A percentile compares a stretch with the other conserved stretches of the same genome.
Conservation (phyloP, 148 eudicot species). For the Chenopodium berlandieri region DNA sequence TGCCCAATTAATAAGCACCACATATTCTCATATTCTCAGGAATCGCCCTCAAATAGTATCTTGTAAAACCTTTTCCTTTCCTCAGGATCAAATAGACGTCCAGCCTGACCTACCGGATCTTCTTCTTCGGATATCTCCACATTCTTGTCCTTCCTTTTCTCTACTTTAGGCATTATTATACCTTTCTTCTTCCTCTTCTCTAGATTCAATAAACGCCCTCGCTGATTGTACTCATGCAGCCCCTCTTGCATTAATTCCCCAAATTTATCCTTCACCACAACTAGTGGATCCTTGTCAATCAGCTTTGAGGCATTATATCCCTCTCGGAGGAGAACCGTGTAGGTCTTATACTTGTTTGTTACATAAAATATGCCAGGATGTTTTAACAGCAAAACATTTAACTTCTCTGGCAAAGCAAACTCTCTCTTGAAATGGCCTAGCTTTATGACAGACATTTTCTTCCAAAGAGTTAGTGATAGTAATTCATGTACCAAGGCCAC, state of each 20-base stretch:
- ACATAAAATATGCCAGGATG: constrained; percentile 94
- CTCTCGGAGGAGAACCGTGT: constrained; percentile 82
- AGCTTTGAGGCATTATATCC: constrained; percentile 72
- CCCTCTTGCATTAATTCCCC: constrained; percentile 96
- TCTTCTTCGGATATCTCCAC: constrained; percentile 47
- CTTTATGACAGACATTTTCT: constrained; percentile 72
- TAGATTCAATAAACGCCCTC: constrained; percentile 53
- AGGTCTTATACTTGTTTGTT: constrained; percentile 71
- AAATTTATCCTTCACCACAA: constrained; percentile 79
- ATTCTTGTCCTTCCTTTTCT: constrained; percentile 27
- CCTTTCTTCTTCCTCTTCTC: constrained; percentile 67
- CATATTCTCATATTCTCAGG: constrained; percentile 17
- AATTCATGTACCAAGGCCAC: constrained; percentile 77
- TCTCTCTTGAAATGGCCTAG: constrained; percentile 73
- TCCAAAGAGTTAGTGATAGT: constrained; percentile 82
- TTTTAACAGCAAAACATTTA: constrained; percentile 68
- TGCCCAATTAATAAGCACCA: neutral
- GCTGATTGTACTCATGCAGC: constrained; percentile 71
- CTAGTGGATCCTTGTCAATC: constrained; percentile 76
- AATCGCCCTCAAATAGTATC: constrained; percentile 62
- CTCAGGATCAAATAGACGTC: constrained; percentile 84
- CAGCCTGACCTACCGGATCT: constrained; percentile 48
- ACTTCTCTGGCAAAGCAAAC: constrained; percentile 66
- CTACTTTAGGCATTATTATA: constrained; percentile 30
- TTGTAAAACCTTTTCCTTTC: constrained; percentile 88